Base-by-base conservation (phyloP, 805 yeast species). In the Candida hispaniensis region DNA sequence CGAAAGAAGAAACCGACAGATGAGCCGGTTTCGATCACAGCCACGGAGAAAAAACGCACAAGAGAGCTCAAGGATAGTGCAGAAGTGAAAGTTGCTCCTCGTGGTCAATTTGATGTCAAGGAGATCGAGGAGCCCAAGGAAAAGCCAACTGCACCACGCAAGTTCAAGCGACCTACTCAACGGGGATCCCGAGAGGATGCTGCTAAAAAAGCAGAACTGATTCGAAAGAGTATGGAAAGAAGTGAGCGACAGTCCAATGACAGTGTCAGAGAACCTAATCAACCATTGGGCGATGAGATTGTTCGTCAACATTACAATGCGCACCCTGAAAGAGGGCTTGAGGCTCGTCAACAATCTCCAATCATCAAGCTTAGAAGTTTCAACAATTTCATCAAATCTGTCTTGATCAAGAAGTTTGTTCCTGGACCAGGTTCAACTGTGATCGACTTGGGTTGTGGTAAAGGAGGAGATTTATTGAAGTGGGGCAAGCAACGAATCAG, bases 391-490 rank as follows among this genome's bases (percentile, higher is more conserved):
- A 78, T 91, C 49, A 91, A 91, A 52, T 80, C 82, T 52, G 80
- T 85, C 50, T 60, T 88, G 6, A 74, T 91, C 36, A 76, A 78
- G 39, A 79, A 78, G 46, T 75, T 65, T 55, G 72, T 77, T 2
- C 25, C 20, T 5, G 38, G 36, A 2, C 61, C 63, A 28, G 60
- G 71, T 42, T 67, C 69, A 24, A 65, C 69, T 13, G 83, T 79
- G 1, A 60, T 91, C 12, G 99, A 91, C 51, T 57, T 88, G 39
- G 95, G 95, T 10, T 86, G 97, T 58, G 99, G 99, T 9, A 93
- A 91, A 55, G 99, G 99, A 34, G 99, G 99, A 16, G 99, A 91
- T 59, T 60, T 91, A 49, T 73, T 79, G 47, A 91, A 91, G 54
- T 88, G 94, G 75, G 79, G 76, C 34, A 72, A 72, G 46, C 78